A percentile compares a stretch with the other conserved stretches of the same genome.
These are phyloP conservation scores for Trametes polyzona DNA, from an alignment of 1,284 basidiomycete genomes.

Conservation along the genomic window DNA sequence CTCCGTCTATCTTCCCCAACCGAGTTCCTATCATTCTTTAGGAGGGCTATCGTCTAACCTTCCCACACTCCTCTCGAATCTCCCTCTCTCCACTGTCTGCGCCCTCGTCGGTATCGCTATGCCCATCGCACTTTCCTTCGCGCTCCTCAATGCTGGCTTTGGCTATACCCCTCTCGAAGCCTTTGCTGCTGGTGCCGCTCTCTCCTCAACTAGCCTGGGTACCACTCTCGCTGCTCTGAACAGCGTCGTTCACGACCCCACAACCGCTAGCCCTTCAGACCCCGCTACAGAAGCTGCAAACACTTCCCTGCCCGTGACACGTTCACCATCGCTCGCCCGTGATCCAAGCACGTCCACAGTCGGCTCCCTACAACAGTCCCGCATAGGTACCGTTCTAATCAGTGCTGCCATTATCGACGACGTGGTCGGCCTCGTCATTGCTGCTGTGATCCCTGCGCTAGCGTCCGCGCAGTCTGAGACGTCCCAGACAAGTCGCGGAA, in stretches of 20 bases:
- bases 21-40: slow-evolving; percentile 10
- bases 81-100: slow-evolving; percentile 45
- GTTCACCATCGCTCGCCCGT: background rate
- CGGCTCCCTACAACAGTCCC: slow-evolving; percentile 41
- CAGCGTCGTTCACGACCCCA: slow-evolving; percentile 15
- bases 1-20: background rate
- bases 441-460: slow-evolving; percentile 47
- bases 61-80: slow-evolving; percentile 40
- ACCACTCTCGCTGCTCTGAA: slow-evolving; percentile 55
- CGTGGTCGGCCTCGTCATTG: slow-evolving; percentile 55
- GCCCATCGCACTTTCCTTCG: slow-evolving; percentile 51
- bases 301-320: background rate
- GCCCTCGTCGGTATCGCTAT: slow-evolving; percentile 49
- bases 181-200: slow-evolving; percentile 54
- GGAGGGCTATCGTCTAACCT: slow-evolving; percentile 51
- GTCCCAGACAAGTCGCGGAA: background rate
- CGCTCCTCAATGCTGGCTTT: slow-evolving; percentile 32
- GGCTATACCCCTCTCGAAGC: slow-evolving; percentile 44
- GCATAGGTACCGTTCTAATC: slow-evolving; percentile 52
- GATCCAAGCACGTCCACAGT: background rate
- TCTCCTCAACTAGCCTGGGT: slow-evolving; percentile 56
- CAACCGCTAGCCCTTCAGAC: background rate
- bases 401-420: slow-evolving; percentile 60
- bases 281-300: background rate
- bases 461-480: slow-evolving; percentile 21